Base-by-base conservation (phyloP, 768 basidiomycete species). In the Leccinellum rugosiceps region DNA sequence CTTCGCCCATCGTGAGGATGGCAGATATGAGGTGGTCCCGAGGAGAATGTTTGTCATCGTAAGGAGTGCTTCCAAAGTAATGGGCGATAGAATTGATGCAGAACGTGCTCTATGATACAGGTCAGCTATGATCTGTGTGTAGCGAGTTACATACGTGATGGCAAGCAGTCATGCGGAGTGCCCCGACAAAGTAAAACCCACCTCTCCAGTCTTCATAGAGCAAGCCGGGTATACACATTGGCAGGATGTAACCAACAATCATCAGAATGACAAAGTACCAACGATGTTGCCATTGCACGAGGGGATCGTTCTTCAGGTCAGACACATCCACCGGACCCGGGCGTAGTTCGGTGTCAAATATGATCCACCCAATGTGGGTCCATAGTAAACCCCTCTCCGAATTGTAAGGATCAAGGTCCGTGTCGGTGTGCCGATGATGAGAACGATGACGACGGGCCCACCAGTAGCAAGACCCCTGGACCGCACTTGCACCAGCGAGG, bases 81-180 rank as follows among this genome's bases (percentile, higher is more conserved):
- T 94, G 92, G 0, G 91, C 91, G 30, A 94, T 81, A 19, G 91
- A 93, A 70, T 93, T 94, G 72, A 94, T 91, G 68, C 87, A 91
- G 72, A 94, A 94, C 1, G 88, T 90, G 63, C 90, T 89, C 87
- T 89, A 53, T 53, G 21, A 19, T 13, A 11, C 0, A 45, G 14
- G 44, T 61, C 32, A 66, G 38, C 13, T 25, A 43, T 32, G 30
- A 35, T 48, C 11, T 50, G 9, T 32, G 35, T 25, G 53, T 41
- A 21, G 61, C 23, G 30, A 21, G 53, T 25, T 25, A 82, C 85
- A 72, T 67, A 88, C 88, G 75, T 94, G 91, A 73, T 94, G 91
- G 38, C 88, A 88, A 61, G 91, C 78, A 6, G 84, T 82, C 62
- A 94, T 73, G 41, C 91, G 80, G 54, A 85, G 68, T 2, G 85